Evolutionary conservation across 1,284 basidiomycete species (phyloP), one percentile per base, ranked within the genome.

Genomic region (Ustilago cynodontis): DNA sequence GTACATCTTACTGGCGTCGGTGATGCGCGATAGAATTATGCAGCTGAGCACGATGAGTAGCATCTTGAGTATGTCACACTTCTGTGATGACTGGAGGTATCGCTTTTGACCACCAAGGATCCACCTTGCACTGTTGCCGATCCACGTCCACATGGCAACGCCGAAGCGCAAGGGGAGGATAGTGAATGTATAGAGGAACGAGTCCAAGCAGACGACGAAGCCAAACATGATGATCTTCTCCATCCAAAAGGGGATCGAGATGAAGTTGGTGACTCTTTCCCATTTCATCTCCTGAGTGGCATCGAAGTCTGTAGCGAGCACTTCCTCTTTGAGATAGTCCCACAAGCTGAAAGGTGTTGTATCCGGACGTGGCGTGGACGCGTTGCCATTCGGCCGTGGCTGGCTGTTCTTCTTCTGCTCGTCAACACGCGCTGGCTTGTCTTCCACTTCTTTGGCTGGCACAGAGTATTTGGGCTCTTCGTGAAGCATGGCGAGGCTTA

Each of bases 1-100:
- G 82, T 99, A 99, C 86, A 99, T 97, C 87, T 97, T 97, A 87
- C 94, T 97, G 13, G 95, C 93, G 84, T 99, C 96, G 5, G 95
- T 96, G 33, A 95, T 88, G 3, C 93, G 91, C 31, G 91, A 89
- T 5, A 98, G 88, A 39, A 95, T 90, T 33, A 90, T 80, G 55
- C 96, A 90, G 0, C 94, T 93, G 33, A 92, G 86, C 4, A 93
- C 85, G 37, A 99, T 89, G 2, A 99, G 89, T 2, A 94, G 86
- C 43, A 91, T 90, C 65, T 94, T 91, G 31, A 98, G 87, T 14
- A 99, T 90, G 83, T 97, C 94, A 20, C 94, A 94, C 86, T 96
- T 97, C 84, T 95, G 94, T 2, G 94, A 93, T 20, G 82, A 75
- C 53, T 69, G 71, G 31, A 83, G 63, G 68, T 77, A 82, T 8